Conservation (phyloP, 1,284 basidiomycete species). For the Pseudozyma pruni region DNA sequence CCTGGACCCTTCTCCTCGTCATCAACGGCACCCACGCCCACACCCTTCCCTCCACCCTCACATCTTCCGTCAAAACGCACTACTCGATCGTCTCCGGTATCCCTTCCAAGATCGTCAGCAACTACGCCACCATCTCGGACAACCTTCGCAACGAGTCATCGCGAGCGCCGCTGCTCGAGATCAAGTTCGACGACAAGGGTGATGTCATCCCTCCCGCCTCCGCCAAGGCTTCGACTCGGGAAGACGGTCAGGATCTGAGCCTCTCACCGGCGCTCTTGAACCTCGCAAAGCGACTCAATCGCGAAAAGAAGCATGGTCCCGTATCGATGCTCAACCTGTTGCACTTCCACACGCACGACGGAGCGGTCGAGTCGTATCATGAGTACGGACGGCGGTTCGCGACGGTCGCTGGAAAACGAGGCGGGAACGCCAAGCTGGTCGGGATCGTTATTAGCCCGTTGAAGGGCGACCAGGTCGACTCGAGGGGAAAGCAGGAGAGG, state of each 20-base stretch:
- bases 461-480: constrained; percentile 11
- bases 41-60: neutral
- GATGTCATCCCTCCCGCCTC: constrained; percentile 20
- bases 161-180: constrained; percentile 14
- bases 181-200: constrained; percentile 17
- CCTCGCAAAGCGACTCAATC: constrained; percentile 31
- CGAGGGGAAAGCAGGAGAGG: constrained; percentile 15
- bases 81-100: constrained; percentile 37
- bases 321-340: constrained; percentile 55
- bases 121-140: constrained; percentile 30
- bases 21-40: constrained; percentile 4
- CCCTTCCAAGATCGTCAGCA: constrained; percentile 38
- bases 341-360: constrained; percentile 26
- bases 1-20: constrained; percentile 43
- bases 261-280: constrained; percentile 34
- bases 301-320: constrained; percentile 17
- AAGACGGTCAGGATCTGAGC: constrained; percentile 40
- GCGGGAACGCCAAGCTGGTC: constrained; percentile 51
- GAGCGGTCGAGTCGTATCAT: constrained; percentile 37
- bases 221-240: neutral
- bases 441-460: constrained; percentile 41
- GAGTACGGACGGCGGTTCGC: constrained; percentile 46
- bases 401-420: constrained; percentile 33
- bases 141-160: constrained; percentile 9
- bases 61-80: constrained; percentile 2